Percentiles rank a stretch among this genome's conserved stretches.
These are phyloP conservation scores for Begonia peltatifolia DNA, from an alignment of 306 rosid species.

Conservation along the genomic window DNA sequence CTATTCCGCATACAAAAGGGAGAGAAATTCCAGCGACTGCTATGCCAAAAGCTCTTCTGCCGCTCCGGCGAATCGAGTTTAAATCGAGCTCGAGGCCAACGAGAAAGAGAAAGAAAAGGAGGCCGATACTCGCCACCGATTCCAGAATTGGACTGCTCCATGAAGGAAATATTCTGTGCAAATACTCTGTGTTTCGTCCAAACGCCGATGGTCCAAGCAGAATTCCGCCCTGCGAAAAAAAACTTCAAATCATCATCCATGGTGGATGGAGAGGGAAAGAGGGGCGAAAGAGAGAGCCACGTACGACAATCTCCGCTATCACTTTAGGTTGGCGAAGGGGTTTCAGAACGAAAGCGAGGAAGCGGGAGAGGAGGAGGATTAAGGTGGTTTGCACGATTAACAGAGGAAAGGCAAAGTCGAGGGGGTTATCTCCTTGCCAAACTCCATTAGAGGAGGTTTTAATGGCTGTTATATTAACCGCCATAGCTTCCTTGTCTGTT, in stretches of 20 bases:
- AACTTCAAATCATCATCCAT: not conserved
- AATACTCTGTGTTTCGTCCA: slow-evolving; percentile 38
- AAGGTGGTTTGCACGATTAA: slow-evolving; percentile 43
- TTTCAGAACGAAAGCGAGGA: slow-evolving; percentile 53
- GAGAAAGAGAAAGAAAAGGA: slow-evolving; percentile 60
- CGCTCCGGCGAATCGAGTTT: slow-evolving; percentile 48
- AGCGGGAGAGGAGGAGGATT: slow-evolving; percentile 36
- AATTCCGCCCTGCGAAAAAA: slow-evolving; percentile 53
- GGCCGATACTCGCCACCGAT: slow-evolving; percentile 66
- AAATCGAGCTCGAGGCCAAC: slow-evolving; percentile 67
- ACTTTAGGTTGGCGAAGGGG: slow-evolving; percentile 90
- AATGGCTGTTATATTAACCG: slow-evolving; percentile 44
- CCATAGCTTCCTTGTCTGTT: slow-evolving; percentile 7
- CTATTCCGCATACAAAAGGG: slow-evolving; percentile 62
- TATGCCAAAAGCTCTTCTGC: slow-evolving; percentile 36
- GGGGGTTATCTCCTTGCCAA: slow-evolving; percentile 83
- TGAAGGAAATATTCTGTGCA: slow-evolving; percentile 39
- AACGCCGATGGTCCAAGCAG: slow-evolving; percentile 65
- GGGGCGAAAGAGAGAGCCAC: not conserved
- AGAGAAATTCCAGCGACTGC: slow-evolving; percentile 58
- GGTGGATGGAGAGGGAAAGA: not conserved
- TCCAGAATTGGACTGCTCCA: slow-evolving; percentile 68
- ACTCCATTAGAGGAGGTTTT: slow-evolving; percentile 55
- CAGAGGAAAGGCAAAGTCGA: slow-evolving; percentile 67
- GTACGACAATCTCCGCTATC: slow-evolving; percentile 61